Evolutionary conservation across 1,284 basidiomycete genomes (phyloP).

Genomic region (Cutaneotrichosporon mucoides): DNA sequence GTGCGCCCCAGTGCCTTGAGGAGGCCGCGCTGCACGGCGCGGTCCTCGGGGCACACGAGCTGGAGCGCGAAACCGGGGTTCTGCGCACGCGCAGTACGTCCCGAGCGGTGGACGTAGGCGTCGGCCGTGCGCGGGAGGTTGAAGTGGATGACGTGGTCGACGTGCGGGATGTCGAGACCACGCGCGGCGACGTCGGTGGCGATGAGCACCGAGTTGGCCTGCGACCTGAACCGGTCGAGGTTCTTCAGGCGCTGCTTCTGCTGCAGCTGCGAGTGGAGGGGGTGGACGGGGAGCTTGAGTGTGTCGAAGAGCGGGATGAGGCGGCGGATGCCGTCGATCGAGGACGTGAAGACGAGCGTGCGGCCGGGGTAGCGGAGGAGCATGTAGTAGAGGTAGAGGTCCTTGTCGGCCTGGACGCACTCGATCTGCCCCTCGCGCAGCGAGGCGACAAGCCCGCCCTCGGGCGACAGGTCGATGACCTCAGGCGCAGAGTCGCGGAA

Average conservation of each 20-base stretch:
- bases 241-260: conserved; percentile 96
- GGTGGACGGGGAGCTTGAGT: conserved; percentile 71
- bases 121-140: conserved; percentile 69
- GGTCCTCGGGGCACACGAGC: conserved; percentile 85
- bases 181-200: conserved; percentile 74
- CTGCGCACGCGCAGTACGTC: conserved; percentile 70
- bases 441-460: conserved; percentile 75
- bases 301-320: conserved; percentile 78
- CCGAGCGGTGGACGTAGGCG: conserved; percentile 68
- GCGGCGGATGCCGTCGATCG: conserved; percentile 92
- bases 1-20: conserved; percentile 64
- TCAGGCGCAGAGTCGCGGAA: conserved; percentile 86
- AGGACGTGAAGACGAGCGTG: conserved; percentile 89
- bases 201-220: conserved; percentile 69
- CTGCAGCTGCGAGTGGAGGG: conserved; percentile 91
- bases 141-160: conserved; percentile 75
- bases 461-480: conserved; percentile 85
- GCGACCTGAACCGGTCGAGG: conserved; percentile 82
- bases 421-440: conserved; percentile 88
- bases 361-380: conserved; percentile 91
- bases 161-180: conserved; percentile 66
- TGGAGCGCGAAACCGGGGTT: conserved; percentile 82
- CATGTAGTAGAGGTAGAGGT: conserved; percentile 81
- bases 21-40: conserved; percentile 66
- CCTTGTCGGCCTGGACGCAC: conserved; percentile 83